Base-by-base conservation (phyloP, 1,284 basidiomycete species). In the Ceratorhiza oryzae-sativae region DNA sequence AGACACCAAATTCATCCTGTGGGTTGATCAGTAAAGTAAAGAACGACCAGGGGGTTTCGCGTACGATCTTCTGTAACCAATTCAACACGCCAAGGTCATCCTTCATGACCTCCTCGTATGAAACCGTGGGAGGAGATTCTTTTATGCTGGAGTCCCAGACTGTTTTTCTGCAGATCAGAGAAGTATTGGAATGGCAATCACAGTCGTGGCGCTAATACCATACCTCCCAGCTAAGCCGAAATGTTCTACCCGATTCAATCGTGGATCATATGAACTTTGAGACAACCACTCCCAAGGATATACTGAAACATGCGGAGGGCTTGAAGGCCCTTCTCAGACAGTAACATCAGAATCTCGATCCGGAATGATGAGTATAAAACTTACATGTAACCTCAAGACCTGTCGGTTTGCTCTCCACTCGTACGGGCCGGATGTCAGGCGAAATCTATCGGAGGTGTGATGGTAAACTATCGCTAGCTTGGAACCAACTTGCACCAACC, bases 201-300 rank as follows among this genome's bases (percentile, higher is more conserved):
- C 9, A 32, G 18, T 10, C 5, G 18, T 32, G 32, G 27, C 23
- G 13, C 25, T 18, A 13, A 23, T 51, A 23, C 32, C 62, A 30
- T 36, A 65, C 61, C 53, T 41, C n/a, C 49, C 39, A 1, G 8
- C 41, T 13, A 46, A 42, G 13, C 51, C 10, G 58, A 39, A 41
- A 12, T 32, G 23, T 2, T 46, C 15, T 18, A 36, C 49, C 13
- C 48, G 48, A 23, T 53, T 63, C 12, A 81, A 73, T 1, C 86
- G 82, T 12, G 92, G 91, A 73, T 93, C 89, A 77, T 95, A 94
- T 2, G 91, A 89, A 76, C 92, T 88, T 74, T 81, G 79, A 77
- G 85, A 84, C 2, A 96, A 83, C 93, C 94, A 96, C 62, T 86
- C 83, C 94, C 94, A 94, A 0, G 95, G 94, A 77, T 93, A 97